Evolutionary conservation across 2,329 filamentous ascomycete species (phyloP).

Genomic region (Paraphaeosphaeria minitans): DNA sequence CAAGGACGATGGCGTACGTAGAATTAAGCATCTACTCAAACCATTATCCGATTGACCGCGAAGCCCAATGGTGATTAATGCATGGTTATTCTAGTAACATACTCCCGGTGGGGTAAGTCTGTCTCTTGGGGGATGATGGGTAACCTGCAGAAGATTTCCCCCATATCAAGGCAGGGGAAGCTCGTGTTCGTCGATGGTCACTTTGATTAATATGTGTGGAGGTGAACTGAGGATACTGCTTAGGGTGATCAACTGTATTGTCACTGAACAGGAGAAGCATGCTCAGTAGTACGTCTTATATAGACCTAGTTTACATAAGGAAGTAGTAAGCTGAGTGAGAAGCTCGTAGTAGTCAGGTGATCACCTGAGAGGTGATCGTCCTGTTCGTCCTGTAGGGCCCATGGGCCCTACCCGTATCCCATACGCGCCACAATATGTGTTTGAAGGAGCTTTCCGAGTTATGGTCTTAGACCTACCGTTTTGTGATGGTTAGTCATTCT

Average conservation of each 20-base stretch:
- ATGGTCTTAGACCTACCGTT: not conserved
- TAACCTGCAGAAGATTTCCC: constrained; percentile 3
- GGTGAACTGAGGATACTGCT: no score
- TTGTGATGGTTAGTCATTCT: not conserved
- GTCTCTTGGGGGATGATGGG: constrained; percentile 22
- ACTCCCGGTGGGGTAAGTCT: constrained; percentile 19
- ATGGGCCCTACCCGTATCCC: no score
- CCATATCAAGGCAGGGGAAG: constrained; percentile 4
- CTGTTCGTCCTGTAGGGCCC: no score
- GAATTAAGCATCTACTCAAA: constrained; percentile 31
- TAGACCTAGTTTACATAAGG: no score
- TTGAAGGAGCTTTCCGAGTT: not conserved
- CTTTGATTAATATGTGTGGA: not conserved
- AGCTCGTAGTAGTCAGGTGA: no score
- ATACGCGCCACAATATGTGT: no score
- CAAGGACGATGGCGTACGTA: constrained; percentile 14
- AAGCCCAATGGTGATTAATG: constrained; percentile 18
- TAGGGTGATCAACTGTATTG: no score
- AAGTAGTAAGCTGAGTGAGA: no score
- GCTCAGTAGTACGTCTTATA: no score
- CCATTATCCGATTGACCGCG: constrained; percentile 27
- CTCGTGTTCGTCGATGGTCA: not conserved
- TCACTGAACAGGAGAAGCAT: no score
- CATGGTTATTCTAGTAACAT: constrained; percentile 21
- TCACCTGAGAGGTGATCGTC: no score